Percentiles rank a stretch among this genome's conserved stretches.
Conservation (phyloP, 371 early-diverging fungal species). For the Dipsacomyces acuminosporus region DNA sequence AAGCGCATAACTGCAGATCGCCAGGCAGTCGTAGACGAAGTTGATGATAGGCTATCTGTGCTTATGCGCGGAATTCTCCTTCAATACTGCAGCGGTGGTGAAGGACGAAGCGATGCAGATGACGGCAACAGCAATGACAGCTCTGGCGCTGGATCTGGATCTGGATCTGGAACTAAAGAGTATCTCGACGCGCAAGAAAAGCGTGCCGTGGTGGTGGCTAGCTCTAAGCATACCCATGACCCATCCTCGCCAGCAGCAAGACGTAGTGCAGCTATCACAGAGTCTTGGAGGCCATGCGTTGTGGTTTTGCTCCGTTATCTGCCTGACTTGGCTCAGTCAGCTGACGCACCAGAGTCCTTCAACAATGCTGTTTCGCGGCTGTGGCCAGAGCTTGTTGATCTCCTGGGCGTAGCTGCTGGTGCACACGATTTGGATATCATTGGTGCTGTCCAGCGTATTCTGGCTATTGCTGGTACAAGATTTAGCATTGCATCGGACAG, state of each 20-base stretch:
- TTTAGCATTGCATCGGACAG: slow-evolving; percentile 1
- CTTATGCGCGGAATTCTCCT: slow-evolving; percentile 12
- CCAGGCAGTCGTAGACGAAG: slow-evolving; percentile 30
- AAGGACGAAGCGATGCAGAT: not conserved
- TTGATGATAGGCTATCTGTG: slow-evolving; percentile 32
- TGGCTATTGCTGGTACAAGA: slow-evolving; percentile 15
- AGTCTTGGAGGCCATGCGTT: slow-evolving; percentile 26
- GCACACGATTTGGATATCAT: slow-evolving; percentile 28
- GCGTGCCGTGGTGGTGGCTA: slow-evolving; percentile 2
- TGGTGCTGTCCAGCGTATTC: slow-evolving; percentile 20
- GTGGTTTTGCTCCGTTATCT: slow-evolving; percentile 9
- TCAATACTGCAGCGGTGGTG: slow-evolving; percentile 15
- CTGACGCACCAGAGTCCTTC: slow-evolving; percentile 6
- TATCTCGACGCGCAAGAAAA: not conserved
- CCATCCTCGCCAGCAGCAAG: slow-evolving; percentile 12
- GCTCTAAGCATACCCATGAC: slow-evolving; percentile 1
- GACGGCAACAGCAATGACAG: not conserved
- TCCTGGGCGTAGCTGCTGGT: slow-evolving; percentile 24
- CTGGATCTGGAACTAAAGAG: not conserved
- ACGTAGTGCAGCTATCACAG: slow-evolving; percentile 7
- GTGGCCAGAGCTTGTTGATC: slow-evolving; percentile 24
- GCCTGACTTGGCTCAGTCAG: slow-evolving; percentile 1
- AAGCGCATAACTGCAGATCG: slow-evolving; percentile 14
- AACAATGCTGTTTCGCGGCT: slow-evolving; percentile 6
- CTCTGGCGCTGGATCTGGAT: no score